Evolutionary conservation across 192 early-diverging fungal genomes (phyloP).

Genomic region (Umbelopsis vinacea): DNA sequence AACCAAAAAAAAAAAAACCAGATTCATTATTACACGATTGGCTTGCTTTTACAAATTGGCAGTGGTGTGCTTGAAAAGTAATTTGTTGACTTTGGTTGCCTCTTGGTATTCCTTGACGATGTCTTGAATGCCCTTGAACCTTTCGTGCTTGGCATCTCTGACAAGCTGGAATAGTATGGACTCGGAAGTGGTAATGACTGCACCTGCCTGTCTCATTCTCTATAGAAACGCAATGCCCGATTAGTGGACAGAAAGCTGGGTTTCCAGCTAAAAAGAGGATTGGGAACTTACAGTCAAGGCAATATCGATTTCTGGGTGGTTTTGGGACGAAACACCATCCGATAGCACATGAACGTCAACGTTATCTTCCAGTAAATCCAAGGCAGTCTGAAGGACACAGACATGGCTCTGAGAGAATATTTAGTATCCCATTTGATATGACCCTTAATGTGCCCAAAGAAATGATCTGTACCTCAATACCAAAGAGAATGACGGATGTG

Average conservation of each 20-base stretch:
- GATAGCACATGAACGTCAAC: constrained; percentile 88
- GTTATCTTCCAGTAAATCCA: constrained; percentile 81
- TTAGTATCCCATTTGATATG: background rate
- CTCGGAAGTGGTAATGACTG: constrained; percentile 77
- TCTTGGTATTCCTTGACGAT: constrained; percentile 87
- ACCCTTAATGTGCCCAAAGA: background rate
- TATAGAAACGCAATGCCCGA: constrained; percentile 9
- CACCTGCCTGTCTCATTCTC: constrained; percentile 69
- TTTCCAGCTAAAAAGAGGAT: too few species aligned
- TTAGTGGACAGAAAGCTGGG: too few species aligned
- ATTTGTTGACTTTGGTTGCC: constrained; percentile 64
- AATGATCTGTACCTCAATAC: constrained; percentile 74
- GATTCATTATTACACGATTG: background rate
- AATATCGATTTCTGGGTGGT: constrained; percentile 80
- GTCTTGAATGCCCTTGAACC: constrained; percentile 79
- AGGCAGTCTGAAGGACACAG: constrained; percentile 92
- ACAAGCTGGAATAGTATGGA: constrained; percentile 77
- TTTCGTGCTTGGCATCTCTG: constrained; percentile 60
- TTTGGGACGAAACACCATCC: constrained; percentile 92
- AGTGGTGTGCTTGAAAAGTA: constrained; percentile 41
- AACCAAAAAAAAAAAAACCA: too few species aligned
- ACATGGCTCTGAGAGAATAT: constrained; percentile 75
- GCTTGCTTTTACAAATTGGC: constrained; percentile 16
- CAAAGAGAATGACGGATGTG: constrained; percentile 83
- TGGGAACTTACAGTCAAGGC: constrained; percentile 67